Evolutionary conservation across 2,329 filamentous ascomycete genomes (phyloP), one percentile per base, ranked within the genome.

Genomic region (Talaromyces sp.): DNA sequence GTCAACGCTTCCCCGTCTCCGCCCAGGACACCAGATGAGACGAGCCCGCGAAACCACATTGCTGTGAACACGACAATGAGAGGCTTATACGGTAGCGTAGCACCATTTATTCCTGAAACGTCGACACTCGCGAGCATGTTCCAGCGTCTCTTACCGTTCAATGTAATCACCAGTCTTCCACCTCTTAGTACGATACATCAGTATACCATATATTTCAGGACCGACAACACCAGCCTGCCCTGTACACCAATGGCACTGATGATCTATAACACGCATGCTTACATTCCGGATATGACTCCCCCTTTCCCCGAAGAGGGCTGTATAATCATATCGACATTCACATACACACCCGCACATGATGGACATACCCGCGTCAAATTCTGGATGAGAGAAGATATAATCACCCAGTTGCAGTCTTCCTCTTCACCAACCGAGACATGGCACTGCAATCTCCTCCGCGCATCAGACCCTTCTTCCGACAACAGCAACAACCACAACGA

Each of bases 341-440:
- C 28, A 5, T 58, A 6, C 6, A 37, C 40, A 8, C 19, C 11
- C 2, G 13, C 13, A 5, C 21, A 13, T 3, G 15, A 25, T 33
- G 39, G 19, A 11, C 25, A 41, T 17, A 35, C 25, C 1, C 41
- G 39, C 22, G 48, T 55, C 41, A 37, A 31, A 5, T 57, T 60
- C 51, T 60, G 59, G 59, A 51, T 60, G 55, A 33, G 59, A 37
- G 55, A 55, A 45, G 59, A 60, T 22, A 22, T 58, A 1, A 55
- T 60, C 15, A 31, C 46, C 22, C 40, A 53, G 2, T 40, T 60
- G 15, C 41, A 54, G 17, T 39, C 33, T n/a, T n/a, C n/a, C 8
- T 19, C 31, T 9, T 39, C 37, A 5, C 11, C 48, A 31, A 35
- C n/a, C 13, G 40, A 53, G 5, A 22, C 21, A 8, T 60, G 58